Conservation (phyloP, 169 alveolate species). For the Eimeria maxima region DNA sequence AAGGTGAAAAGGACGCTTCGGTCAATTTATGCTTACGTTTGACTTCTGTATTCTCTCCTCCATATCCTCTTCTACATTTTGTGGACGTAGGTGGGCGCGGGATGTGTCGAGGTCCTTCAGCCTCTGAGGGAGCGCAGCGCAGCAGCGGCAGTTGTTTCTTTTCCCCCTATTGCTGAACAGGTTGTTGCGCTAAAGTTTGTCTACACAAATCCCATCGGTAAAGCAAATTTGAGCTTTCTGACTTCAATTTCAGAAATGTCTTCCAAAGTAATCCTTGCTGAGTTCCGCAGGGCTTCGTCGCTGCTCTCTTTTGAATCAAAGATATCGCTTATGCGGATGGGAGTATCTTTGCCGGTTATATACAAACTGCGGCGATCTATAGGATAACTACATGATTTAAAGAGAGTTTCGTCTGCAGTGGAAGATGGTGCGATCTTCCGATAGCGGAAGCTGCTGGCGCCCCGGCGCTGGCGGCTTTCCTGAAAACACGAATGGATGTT, state of each 20-base stretch:
- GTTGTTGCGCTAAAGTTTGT: too few relatives aligned
- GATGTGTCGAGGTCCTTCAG: constrained; percentile 14
- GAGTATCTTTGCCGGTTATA: constrained; percentile 24
- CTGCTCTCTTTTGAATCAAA: not conserved
- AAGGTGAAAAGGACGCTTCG: not conserved
- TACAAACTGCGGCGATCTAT: not conserved
- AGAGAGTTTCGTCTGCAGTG: not conserved
- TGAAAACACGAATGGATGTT: not conserved
- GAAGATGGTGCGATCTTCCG: constrained; percentile 18
- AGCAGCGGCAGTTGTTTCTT: not conserved
- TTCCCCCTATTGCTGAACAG: too few relatives aligned
- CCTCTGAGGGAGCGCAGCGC: not conserved
- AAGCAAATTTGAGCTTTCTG: constrained; percentile 4
- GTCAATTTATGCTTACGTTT: not conserved
- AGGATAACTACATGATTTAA: not conserved
- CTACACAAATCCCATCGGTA: too few relatives aligned
- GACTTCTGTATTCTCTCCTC: constrained; percentile 39
- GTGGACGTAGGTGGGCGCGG: not conserved
- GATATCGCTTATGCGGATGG: not conserved
- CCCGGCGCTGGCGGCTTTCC: constrained; percentile 52
- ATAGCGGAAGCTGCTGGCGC: constrained; percentile 42
- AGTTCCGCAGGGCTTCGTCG: not conserved
- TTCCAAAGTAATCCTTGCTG: not conserved
- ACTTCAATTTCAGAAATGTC: constrained; percentile 32
- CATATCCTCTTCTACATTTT: not conserved